Conservation (phyloP, 2,329 filamentous ascomycete genomes). For the Colletotrichum cordylinicola region DNA sequence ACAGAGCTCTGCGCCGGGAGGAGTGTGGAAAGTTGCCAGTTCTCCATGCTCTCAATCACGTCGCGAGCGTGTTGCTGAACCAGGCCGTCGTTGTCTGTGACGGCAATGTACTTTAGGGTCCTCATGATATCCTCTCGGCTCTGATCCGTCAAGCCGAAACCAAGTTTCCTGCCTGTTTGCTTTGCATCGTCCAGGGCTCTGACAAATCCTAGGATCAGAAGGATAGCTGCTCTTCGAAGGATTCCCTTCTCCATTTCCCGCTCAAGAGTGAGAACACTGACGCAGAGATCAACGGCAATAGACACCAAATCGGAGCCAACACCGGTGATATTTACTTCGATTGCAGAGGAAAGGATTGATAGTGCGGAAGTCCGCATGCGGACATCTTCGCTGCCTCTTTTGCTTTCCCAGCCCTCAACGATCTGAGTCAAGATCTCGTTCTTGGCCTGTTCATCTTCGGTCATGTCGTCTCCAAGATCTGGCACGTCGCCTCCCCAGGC, state of each 20-base stretch:
- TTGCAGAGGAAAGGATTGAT: constrained; percentile 64
- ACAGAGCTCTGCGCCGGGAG: constrained; percentile 35
- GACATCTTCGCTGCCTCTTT: constrained; percentile 39
- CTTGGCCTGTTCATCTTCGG: constrained; percentile 47
- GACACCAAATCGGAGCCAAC: constrained; percentile 59
- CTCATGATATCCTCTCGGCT: constrained; percentile 67
- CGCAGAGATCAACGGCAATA: constrained; percentile 65
- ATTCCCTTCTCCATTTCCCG: constrained; percentile 65
- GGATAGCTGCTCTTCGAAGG: constrained; percentile 68
- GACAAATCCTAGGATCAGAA: constrained; percentile 68
- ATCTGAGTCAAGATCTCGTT: constrained; percentile 50
- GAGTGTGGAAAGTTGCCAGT: constrained; percentile 61
- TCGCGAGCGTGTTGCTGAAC: constrained; percentile 71
- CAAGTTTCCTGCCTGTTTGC: constrained; percentile 49
- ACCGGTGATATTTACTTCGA: constrained; percentile 67
- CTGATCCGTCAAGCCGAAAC: constrained; percentile 59
- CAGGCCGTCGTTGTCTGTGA: constrained; percentile 71
- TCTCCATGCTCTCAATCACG: constrained; percentile 70
- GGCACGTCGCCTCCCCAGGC: constrained; percentile 61
- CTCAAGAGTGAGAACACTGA: constrained; percentile 69
- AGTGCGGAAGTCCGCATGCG: constrained; percentile 73
- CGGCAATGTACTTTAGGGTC: constrained; percentile 67
- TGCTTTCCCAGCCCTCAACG: constrained; percentile 25
- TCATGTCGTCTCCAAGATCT: constrained; percentile 50
- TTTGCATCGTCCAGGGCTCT: constrained; percentile 61